Conservation (phyloP, 176 grass and related monocot genomes). For the Triticum dicoccoides region DNA sequence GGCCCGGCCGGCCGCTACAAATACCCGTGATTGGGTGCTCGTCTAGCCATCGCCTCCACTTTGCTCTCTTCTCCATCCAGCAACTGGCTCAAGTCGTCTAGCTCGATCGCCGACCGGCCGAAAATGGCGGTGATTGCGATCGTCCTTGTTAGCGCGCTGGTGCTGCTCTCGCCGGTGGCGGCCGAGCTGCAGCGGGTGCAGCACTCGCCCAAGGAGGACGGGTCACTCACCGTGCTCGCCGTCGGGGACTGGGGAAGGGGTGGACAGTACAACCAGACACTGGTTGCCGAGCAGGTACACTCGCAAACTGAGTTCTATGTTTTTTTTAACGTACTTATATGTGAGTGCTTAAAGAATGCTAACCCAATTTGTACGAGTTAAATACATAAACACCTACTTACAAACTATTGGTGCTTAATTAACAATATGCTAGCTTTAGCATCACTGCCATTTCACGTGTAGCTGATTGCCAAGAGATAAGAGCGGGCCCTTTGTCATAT, state of each 20-base stretch:
- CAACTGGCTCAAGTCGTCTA: background rate
- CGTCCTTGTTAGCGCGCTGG: background rate
- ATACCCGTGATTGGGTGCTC: background rate
- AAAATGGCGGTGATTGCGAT: background rate
- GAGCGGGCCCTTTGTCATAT: no score
- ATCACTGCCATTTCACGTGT: background rate
- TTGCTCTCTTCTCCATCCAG: background rate
- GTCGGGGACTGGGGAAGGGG: conserved; percentile 71
- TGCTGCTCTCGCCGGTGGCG: background rate
- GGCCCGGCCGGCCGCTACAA: conserved; percentile 12
- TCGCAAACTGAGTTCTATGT: background rate
- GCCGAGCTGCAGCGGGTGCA: conserved; percentile 53
- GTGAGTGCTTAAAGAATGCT: no score
- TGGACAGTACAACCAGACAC: conserved; percentile 72
- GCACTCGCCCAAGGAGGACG: conserved; percentile 50
- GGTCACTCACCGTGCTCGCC: conserved; percentile 51
- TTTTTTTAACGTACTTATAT: no score
- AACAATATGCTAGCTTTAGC: background rate
- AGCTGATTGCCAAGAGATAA: no score
- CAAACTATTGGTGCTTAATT: no score
- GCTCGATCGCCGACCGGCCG: background rate
- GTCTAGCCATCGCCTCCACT: background rate
- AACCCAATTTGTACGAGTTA: no score
- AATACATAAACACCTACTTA: no score
- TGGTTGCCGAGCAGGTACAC: conserved; percentile 49